Percentiles rank a stretch among this genome's conserved stretches.
These are phyloP conservation scores for Medicago lupulina DNA, from an alignment of 306 rosid genomes.

Conservation along the genomic window DNA sequence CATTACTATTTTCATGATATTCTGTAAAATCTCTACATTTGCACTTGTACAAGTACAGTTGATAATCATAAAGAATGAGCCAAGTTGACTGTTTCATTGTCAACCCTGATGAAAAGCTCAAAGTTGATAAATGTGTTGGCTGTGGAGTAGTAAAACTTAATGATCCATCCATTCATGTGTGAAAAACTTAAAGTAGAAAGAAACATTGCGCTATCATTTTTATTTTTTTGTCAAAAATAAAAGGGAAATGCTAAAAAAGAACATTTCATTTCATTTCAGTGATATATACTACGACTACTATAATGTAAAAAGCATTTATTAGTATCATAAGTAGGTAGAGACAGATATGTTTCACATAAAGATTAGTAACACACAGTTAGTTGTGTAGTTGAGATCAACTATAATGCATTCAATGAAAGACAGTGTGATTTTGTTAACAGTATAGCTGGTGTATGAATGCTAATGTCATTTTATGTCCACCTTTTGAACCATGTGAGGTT, in stretches of 20 bases:
- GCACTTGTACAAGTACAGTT: constrained; percentile 10
- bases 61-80: constrained; percentile 5
- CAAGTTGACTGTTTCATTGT: constrained; percentile 11
- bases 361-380: constrained; percentile 8
- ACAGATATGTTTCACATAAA: constrained; percentile 37
- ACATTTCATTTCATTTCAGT: neutral
- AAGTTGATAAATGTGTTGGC: neutral
- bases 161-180: constrained; percentile 33
- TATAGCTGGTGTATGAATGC: constrained; percentile 47
- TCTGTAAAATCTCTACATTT: constrained; percentile 8
- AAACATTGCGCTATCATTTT: neutral
- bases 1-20: neutral
- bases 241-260: too few relatives aligned
- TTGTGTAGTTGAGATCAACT: constrained; percentile 56
- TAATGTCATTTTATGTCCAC: constrained; percentile 56
- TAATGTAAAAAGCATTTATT: constrained; percentile 55
- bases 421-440: constrained; percentile 30
- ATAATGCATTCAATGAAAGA: constrained; percentile 55
- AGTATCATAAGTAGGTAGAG: constrained; percentile 57
- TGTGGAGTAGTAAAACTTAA: neutral
- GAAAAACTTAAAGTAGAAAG: constrained; percentile 15
- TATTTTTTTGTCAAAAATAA: too few relatives aligned
- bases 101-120: constrained; percentile 1
- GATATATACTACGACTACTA: neutral
- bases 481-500: constrained; percentile 65